Evolutionary conservation across 163 green algal genomes (phyloP).

Genomic region (Coccomyxa subellipsoidea): DNA sequence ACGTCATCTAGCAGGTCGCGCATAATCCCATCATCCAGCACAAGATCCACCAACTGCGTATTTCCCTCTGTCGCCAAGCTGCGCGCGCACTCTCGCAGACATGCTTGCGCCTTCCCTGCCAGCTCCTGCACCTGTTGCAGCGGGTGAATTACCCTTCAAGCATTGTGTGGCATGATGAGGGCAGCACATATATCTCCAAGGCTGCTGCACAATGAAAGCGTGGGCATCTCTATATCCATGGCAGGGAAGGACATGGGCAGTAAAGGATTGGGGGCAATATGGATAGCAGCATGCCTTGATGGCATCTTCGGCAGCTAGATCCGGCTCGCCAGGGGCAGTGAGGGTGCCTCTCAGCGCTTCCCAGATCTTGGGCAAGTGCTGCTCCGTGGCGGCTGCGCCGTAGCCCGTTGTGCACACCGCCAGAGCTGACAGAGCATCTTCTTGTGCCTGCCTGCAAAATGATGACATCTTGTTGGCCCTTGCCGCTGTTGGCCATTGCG

Average conservation of each 20-base stretch:
- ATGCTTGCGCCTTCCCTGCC: not conserved
- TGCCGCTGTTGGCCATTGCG: no score
- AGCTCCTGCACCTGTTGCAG: not conserved
- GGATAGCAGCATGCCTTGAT: not conserved
- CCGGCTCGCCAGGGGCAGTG: not conserved
- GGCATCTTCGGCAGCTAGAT: not conserved
- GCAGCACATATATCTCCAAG: not conserved
- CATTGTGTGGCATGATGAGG: not conserved
- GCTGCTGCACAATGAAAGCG: not conserved
- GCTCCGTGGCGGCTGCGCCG: constrained; percentile 9
- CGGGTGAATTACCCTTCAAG: not conserved
- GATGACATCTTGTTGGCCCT: no score
- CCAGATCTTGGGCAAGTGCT: constrained; percentile 31
- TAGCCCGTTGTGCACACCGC: constrained; percentile 23
- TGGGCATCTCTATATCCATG: not conserved
- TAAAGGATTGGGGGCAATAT: no score
- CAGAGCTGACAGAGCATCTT: constrained; percentile 41
- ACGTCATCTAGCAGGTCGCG: constrained; percentile 9
- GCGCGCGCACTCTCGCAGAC: not conserved
- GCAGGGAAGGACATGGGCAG: no score
- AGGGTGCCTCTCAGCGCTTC: constrained; percentile 24
- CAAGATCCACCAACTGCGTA: not conserved
- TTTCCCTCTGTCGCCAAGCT: not conserved
- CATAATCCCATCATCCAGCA: constrained; percentile 14
- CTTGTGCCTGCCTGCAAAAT: constrained; percentile 44